Conservation (phyloP, 2,329 filamentous ascomycete species). For the Cladorrhinum sp. region DNA sequence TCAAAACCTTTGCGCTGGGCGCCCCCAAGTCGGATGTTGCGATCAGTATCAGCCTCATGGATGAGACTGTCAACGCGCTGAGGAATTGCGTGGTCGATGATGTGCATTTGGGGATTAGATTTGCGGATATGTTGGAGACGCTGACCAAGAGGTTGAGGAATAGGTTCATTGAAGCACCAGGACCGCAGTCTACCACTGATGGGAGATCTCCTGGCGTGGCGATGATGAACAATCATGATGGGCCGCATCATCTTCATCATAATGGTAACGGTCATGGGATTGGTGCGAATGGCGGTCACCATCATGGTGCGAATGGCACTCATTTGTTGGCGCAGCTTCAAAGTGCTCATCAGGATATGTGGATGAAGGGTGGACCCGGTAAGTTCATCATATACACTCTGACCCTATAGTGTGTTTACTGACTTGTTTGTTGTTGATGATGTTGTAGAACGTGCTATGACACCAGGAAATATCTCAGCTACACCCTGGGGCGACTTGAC, state of each 20-base stretch:
- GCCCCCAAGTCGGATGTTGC: conserved; percentile 76
- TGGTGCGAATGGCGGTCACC: neutral
- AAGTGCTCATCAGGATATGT: conserved; percentile 21
- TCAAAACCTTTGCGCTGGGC: conserved; percentile 80
- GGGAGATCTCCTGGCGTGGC: conserved; percentile 32
- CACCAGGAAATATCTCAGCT: conserved; percentile 56
- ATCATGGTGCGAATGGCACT: conserved; percentile 11
- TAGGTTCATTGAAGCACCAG: conserved; percentile 67
- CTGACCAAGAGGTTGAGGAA: conserved; percentile 71
- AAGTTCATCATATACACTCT: conserved; percentile 27
- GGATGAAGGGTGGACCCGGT: conserved; percentile 38
- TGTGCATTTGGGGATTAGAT: conserved; percentile 79
- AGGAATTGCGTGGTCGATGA: conserved; percentile 80
- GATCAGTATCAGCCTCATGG: conserved; percentile 71
- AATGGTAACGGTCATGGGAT: neutral
- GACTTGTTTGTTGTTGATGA: neutral
- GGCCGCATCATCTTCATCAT: neutral
- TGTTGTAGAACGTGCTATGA: conserved; percentile 39
- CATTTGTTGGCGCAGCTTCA: conserved; percentile 12
- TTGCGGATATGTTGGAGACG: conserved; percentile 78
- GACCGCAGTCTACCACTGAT: conserved; percentile 35
- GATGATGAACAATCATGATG: conserved; percentile 21
- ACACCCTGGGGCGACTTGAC: conserved; percentile 58
- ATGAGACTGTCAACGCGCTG: conserved; percentile 69
- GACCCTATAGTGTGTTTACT: neutral